Conservation (phyloP, 495 filamentous ascomycete genomes). For the Venustampulla echinocandica region DNA sequence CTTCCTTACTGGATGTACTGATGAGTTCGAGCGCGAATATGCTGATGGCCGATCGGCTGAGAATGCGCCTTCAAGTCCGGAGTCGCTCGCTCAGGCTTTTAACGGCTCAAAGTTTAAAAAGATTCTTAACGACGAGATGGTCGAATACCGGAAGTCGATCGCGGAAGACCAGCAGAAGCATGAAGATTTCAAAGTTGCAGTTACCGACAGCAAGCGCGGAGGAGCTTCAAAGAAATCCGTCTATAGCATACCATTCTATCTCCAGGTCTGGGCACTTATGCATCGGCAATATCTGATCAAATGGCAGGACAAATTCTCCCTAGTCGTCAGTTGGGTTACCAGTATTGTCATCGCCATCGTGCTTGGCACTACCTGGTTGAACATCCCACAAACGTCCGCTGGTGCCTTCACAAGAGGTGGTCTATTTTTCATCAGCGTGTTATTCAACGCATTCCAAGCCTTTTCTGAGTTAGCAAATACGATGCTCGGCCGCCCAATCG, state of each 20-base stretch:
- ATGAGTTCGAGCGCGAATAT: conserved; percentile 74
- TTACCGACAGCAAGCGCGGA: conserved; percentile 66
- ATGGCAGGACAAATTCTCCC: conserved; percentile 71
- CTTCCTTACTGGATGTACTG: conserved; percentile 77
- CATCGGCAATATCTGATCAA: conserved; percentile 77
- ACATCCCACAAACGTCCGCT: conserved; percentile 54
- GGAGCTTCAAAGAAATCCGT: conserved; percentile 58
- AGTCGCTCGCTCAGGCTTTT: conserved; percentile 59
- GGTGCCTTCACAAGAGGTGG: conserved; percentile 49
- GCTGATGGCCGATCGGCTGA: conserved; percentile 48
- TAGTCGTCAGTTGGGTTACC: conserved; percentile 69
- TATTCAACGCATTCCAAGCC: conserved; percentile 76
- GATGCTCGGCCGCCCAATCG: conserved; percentile 61
- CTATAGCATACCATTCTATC: conserved; percentile 70
- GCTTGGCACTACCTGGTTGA: conserved; percentile 68
- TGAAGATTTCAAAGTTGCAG: conserved; percentile 69
- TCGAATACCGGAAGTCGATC: conserved; percentile 50
- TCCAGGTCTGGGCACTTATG: conserved; percentile 76
- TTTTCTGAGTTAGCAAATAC: conserved; percentile 66
- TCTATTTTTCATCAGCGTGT: conserved; percentile 59
- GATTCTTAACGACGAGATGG: conserved; percentile 57
- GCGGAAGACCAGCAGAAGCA: conserved; percentile 53
- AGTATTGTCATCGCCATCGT: conserved; percentile 69
- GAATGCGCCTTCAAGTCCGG: conserved; percentile 59
- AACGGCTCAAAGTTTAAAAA: conserved; percentile 49